Base-by-base conservation (phyloP, 208 protist species). In the Leishmania tropica region DNA sequence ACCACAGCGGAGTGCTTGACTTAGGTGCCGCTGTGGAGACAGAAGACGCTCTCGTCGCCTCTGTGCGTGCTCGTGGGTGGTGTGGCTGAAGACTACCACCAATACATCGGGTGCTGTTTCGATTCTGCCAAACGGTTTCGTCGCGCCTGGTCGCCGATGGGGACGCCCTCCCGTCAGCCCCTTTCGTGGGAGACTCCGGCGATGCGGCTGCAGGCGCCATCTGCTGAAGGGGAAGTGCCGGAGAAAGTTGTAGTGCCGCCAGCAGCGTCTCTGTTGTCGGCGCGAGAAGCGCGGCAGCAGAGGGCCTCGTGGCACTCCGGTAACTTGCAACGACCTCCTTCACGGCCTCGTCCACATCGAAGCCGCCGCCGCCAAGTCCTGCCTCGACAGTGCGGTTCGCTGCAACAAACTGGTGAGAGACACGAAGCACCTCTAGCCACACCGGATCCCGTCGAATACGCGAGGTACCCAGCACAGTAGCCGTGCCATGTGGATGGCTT, bases 381-480 rank as follows among this genome's bases (percentile, higher is more conserved):
- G 42, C 21, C 2, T 48, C 68, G 28, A 65, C 47, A 1, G 68
- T 80, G 19, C 76, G 79, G 77, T 96, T 96, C 48, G 53, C 45
- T 40, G 80, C 76, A 35, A 96, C 68, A 54, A 73, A 87, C 13
- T 56, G 62, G 77, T 96, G 93, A 11, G 93, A 88, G 67, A 79
- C 83, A n/a, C 80, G 62, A 24, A 96, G 65, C 42, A 95, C 85
- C 45, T 90, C 83, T 62, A 96, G 47, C 93, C 93, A 96, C 28
- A 89, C 76, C 17, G 91, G 90, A 53, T 96, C 89, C 67, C 92
- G 88, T 8, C 85, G 83, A 48, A 96, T 85, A 53, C 93, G 91
- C 35, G 79, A 37, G 6, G 81, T 67, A 24, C 76, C 60, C 60
- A 47, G 73, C 7, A 76, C 48, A 8, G 51, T 58, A 76, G 7